Evolutionary conservation across 2,329 filamentous ascomycete species (phyloP).

Genomic region (Alternaria postmessia): DNA sequence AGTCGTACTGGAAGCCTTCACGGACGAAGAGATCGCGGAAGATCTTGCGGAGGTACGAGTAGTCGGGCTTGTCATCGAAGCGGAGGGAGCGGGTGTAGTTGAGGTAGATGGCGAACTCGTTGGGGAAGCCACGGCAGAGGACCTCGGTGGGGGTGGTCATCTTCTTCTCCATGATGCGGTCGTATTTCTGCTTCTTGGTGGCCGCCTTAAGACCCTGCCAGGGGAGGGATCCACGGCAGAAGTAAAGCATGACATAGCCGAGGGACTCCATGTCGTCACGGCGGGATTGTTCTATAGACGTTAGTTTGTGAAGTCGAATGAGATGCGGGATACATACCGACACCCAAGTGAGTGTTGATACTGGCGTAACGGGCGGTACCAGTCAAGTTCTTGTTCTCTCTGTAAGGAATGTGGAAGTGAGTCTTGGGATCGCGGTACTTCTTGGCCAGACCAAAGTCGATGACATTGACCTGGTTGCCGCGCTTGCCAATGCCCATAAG

Average conservation of each 20-base stretch:
- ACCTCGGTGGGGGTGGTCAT: constrained; percentile 99
- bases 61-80: constrained; percentile 99
- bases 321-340: constrained; percentile 66
- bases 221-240: constrained; percentile 97
- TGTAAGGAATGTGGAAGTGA: constrained; percentile 99
- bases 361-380: constrained; percentile 98
- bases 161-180: constrained; percentile 99
- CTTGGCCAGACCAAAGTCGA: constrained; percentile 98
- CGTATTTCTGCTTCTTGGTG: constrained; percentile 99
- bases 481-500: constrained; percentile 99
- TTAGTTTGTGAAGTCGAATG: constrained; percentile 20
- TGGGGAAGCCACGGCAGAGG: constrained; percentile 97
- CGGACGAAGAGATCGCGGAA: constrained; percentile 99
- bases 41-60: constrained; percentile 99
- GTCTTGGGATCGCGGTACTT: constrained; percentile 99
- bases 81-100: constrained; percentile 99
- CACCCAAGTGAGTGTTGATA: constrained; percentile 98
- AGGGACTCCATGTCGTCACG: constrained; percentile 99
- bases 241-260: constrained; percentile 99
- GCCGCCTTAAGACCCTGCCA: constrained; percentile 99
- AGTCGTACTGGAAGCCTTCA: constrained; percentile 99
- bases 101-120: constrained; percentile 99
- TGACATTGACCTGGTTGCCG: constrained; percentile 99
- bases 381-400: constrained; percentile 99
- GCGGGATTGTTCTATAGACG: constrained; percentile 83